Evolutionary conservation across 169 alveolate species (phyloP), one percentile per base, ranked within the genome.

Genomic region (Cryptosporidium sp.): DNA sequence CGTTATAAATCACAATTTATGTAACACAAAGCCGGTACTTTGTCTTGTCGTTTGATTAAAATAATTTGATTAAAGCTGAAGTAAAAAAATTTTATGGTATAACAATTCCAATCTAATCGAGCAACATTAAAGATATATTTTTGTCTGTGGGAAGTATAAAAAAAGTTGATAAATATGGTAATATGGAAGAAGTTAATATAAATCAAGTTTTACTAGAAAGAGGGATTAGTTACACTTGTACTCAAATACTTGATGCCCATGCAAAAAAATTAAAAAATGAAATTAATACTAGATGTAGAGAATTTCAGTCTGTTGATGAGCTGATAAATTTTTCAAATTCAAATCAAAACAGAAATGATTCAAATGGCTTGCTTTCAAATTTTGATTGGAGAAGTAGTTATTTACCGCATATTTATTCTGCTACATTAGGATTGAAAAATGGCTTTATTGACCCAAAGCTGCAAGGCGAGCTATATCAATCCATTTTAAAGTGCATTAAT

Each of bases 181-280:
- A 62, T 26, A 80, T 80, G 89, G 89, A 80, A 80, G 62, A 65
- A 29, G 80, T 80, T 16, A 62, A 21, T 23, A 45, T 80, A 18
- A 61, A 80, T 26, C 73, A 80, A n/a, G 45, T 80, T 26, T 6
- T 80, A 26, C 8, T 8, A 12, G 89, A 80, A 42, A 80, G 89
- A 42, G 75, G 75, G 31, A 3, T 80, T 26, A 29, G 35, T 29
- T 80, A 80, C 53, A 45, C 89, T 44, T 26, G 75, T 18, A 33
- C 26, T 61, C 89, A 80, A 80, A 80, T 80, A 45, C 75, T 80
- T 60, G 89, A 80, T 80, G 6, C 39, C n/a, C 60, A 39, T 33
- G 75, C 89, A 45, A 80, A 44, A 21, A 0, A 33, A 23, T 73
- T 80, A 61, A 80, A 80, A 23, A 44, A 31, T 21, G 89, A 80